Conservation (phyloP, 805 yeast genomes). For the Alloascoidea africana region DNA sequence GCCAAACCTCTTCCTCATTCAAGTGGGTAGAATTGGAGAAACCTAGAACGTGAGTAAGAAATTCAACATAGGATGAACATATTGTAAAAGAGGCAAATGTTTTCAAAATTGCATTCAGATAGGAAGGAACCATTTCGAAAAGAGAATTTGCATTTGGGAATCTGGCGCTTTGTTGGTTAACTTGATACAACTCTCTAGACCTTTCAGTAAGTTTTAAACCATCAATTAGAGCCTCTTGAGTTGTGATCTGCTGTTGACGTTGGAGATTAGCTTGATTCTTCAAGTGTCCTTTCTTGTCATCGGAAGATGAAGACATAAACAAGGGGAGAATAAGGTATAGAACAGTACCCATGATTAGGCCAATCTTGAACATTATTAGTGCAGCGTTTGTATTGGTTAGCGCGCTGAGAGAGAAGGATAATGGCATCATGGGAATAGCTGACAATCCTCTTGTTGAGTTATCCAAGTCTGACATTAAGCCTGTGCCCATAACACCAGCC, state of each 20-base stretch:
- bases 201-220: constrained; percentile 8
- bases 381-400: no score
- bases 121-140: constrained; percentile 6
- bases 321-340: constrained; percentile 14
- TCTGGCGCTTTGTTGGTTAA: constrained; percentile 11
- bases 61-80: constrained; percentile 10
- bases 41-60: constrained; percentile 13
- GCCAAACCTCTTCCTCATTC: constrained; percentile 7
- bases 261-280: constrained; percentile 2
- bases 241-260: constrained; percentile 3
- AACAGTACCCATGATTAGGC: constrained; percentile 14
- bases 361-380: constrained; percentile 10
- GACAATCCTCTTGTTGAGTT: constrained; percentile 15
- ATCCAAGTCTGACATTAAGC: constrained; percentile 11
- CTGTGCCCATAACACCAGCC: constrained; percentile 21
- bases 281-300: background rate
- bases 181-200: constrained; percentile 14
- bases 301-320: constrained; percentile 6
- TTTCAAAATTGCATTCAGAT: no score
- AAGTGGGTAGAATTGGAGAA: constrained; percentile 8
- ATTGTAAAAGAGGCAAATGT: no score
- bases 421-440: constrained; percentile 16
- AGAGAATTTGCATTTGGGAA: constrained; percentile 12
- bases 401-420: no score
- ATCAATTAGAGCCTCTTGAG: constrained; percentile 3